Percentiles rank a stretch among this genome's conserved stretches.
Conservation (phyloP, 345 rosid species). For the Toxicodendron radicans region DNA sequence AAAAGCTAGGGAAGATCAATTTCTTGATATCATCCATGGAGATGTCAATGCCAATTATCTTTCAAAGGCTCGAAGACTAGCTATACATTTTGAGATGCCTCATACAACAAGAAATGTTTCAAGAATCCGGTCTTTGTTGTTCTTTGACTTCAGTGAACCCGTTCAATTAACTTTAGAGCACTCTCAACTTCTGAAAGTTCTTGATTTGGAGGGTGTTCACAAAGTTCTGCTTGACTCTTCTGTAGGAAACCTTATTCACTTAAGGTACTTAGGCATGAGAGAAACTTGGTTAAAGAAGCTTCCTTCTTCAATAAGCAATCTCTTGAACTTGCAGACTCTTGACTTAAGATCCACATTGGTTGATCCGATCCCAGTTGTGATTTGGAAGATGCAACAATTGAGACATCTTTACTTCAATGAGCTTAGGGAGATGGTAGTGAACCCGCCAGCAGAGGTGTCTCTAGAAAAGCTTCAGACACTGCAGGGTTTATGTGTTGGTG, state of each 20-base stretch:
- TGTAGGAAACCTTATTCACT: constrained; percentile 21
- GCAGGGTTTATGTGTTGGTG: constrained; percentile 1
- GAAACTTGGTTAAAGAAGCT: constrained; percentile 21
- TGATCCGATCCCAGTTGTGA: constrained; percentile 7
- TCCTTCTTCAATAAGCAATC: constrained; percentile 16
- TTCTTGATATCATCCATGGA: constrained; percentile 12
- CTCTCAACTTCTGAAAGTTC: constrained; percentile 16
- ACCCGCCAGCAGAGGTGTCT: neutral
- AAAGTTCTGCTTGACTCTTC: neutral
- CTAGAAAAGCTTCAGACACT: constrained; percentile 11
- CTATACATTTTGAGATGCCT: constrained; percentile 13
- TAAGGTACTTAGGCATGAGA: constrained; percentile 19
- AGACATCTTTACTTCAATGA: constrained; percentile 17
- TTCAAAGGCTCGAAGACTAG: constrained; percentile 3
- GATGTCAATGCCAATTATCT: constrained; percentile 4
- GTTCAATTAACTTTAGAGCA: neutral
- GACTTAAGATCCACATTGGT: constrained; percentile 23
- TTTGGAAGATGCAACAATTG: constrained; percentile 20
- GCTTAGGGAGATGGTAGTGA: constrained; percentile 9
- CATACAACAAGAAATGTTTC: neutral
- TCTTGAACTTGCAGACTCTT: constrained; percentile 24
- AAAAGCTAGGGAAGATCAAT: constrained; percentile 20
- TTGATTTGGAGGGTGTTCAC: constrained; percentile 13
- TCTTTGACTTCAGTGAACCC: constrained; percentile 6
- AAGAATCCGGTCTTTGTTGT: constrained; percentile 18